Percentiles rank a stretch among this genome's conserved stretches.
phyloP scores from a whole-genome alignment of 1,284 basidiomycete species.

The Sporisorium scitamineum region DNA sequence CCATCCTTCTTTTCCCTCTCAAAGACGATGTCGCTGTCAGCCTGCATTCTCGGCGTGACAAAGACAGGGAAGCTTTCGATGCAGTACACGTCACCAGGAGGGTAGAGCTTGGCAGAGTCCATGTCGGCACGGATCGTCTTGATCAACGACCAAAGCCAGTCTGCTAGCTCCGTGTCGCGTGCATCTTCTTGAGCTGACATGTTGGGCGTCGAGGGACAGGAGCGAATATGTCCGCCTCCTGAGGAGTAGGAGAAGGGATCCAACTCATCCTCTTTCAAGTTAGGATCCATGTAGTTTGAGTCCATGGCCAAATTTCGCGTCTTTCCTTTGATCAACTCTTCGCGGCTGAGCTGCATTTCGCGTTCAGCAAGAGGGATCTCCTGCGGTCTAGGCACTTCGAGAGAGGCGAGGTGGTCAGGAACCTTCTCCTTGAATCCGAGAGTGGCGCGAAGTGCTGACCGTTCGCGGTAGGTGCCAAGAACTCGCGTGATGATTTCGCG shows the following conservation, averaged over 20 bases:
- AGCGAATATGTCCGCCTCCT: constrained; percentile 27
- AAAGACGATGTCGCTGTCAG: constrained; percentile 32
- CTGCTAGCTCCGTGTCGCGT: constrained; percentile 47
- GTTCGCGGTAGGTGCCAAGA: constrained; percentile 62
- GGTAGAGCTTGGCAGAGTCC: constrained; percentile 56
- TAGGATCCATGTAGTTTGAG: constrained; percentile 50
- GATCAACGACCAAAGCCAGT: constrained; percentile 64
- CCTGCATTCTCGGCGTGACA: constrained; percentile 51
- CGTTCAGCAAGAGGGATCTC: constrained; percentile 44
- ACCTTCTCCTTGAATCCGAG: constrained; percentile 22
- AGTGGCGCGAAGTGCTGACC: constrained; percentile 34
- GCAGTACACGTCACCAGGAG: constrained; percentile 61
- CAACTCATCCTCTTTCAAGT: constrained; percentile 39
- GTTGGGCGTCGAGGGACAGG: constrained; percentile 6
- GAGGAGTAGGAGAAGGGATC: constrained; percentile 48
- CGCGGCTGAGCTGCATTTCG: constrained; percentile 38
- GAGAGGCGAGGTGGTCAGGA: constrained; percentile 19
- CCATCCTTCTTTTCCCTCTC: constrained; percentile 1
- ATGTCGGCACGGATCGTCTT: constrained; percentile 64
- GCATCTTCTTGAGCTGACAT: neutral
- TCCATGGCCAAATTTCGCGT: constrained; percentile 55
- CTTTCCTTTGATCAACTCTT: constrained; percentile 54
- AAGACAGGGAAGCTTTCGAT: constrained; percentile 61
- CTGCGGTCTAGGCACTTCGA: constrained; percentile 45
- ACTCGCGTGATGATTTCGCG: constrained; percentile 72